Conservation (phyloP, 164 flowering plant genomes). For the Kingdonia uniflora region DNA sequence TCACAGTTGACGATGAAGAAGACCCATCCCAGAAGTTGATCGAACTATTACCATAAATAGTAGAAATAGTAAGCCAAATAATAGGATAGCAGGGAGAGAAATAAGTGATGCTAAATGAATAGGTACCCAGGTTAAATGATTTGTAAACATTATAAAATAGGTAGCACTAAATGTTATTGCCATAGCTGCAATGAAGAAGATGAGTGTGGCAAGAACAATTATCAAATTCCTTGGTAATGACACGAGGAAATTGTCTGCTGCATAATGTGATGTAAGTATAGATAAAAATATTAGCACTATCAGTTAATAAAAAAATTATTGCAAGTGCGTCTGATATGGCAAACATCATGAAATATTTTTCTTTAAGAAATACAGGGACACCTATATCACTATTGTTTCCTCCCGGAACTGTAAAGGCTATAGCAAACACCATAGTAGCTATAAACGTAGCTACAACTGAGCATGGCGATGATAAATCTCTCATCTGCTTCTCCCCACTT, state of each 20-base stretch:
- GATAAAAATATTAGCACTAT: constrained; percentile 1
- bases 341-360: not conserved
- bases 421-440: constrained; percentile 6
- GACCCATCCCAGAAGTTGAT: too few species aligned
- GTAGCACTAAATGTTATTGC: constrained; percentile 3
- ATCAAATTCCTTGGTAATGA: not conserved
- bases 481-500: constrained; percentile 4
- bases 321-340: not conserved
- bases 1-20: too few species aligned
- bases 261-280: constrained; percentile 2
- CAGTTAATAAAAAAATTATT: not conserved
- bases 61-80: too few species aligned
- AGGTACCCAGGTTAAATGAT: too few species aligned
- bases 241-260: not conserved
- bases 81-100: too few species aligned
- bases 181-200: not conserved
- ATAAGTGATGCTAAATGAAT: too few species aligned
- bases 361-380: not conserved
- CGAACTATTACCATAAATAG: too few species aligned
- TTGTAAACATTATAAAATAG: not conserved
- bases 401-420: constrained; percentile 8
- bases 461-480: not conserved
- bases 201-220: constrained; percentile 1
- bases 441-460: constrained; percentile 3
- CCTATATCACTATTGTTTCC: not conserved